These are phyloP conservation scores for Fonsecaea erecta DNA, from an alignment of 2,329 filamentous ascomycete species.

Conservation along the genomic window DNA sequence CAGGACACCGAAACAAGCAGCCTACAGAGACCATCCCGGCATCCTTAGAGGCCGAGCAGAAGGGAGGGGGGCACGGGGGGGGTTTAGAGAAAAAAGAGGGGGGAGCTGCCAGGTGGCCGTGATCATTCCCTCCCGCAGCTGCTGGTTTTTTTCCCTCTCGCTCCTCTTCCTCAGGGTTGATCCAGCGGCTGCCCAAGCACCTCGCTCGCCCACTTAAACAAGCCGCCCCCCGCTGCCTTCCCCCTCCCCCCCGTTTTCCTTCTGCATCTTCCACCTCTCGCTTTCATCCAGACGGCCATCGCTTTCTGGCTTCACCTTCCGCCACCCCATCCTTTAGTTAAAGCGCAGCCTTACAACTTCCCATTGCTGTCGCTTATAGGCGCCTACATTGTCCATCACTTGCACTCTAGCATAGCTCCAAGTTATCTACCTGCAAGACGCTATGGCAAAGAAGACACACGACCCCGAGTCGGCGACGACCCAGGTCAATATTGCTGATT, in stretches of 20 bases:
- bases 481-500: constrained; percentile 68
- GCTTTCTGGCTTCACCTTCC: constrained; percentile 8
- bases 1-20: constrained; percentile 16
- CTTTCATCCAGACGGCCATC: constrained; percentile 9
- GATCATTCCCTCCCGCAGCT: constrained; percentile 10
- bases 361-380: constrained; percentile 12
- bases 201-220: constrained; percentile 34
- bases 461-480: constrained; percentile 40
- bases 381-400: constrained; percentile 1
- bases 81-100: not conserved
- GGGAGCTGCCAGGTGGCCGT: constrained; percentile 5
- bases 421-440: not conserved
- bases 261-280: constrained; percentile 19
- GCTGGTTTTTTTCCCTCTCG: constrained; percentile 1
- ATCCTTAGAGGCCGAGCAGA: constrained; percentile 5
- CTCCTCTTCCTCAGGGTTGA: constrained; percentile 16
- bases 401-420: not conserved
- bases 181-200: constrained; percentile 31
- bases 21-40: constrained; percentile 10
- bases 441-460: constrained; percentile 37
- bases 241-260: constrained; percentile 6
- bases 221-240: constrained; percentile 44
- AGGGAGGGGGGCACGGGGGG: constrained; percentile 7
- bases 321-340: constrained; percentile 49
- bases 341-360: constrained; percentile 21